Conservation (phyloP, 2,329 filamentous ascomycete species). For the Diaporthe sp. region DNA sequence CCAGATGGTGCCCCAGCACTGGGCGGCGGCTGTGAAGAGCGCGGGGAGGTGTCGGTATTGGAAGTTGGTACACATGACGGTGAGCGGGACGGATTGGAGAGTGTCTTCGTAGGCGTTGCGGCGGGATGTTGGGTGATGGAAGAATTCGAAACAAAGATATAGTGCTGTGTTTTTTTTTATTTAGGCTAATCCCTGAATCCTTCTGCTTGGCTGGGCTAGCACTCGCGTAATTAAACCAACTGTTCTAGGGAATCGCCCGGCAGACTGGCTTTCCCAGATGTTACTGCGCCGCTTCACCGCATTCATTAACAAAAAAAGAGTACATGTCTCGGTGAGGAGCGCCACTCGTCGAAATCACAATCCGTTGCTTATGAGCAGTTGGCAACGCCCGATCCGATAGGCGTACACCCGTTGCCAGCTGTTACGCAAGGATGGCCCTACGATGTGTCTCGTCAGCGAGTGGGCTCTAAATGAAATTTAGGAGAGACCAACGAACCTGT, state of each 20-base stretch:
- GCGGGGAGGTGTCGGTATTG: conserved; percentile 4
- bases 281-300: neutral
- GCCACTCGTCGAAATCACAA: neutral
- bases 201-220: neutral
- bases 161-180: neutral
- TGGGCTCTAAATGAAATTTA: too few relatives aligned
- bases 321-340: neutral
- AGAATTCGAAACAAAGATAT: neutral
- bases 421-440: neutral
- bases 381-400: neutral
- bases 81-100: neutral
- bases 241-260: neutral
- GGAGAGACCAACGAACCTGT: neutral
- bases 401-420: conserved; percentile 4
- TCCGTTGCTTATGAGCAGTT: neutral
- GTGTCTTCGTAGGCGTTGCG: too few relatives aligned
- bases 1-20: conserved; percentile 25
- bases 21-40: conserved; percentile 13
- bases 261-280: neutral
- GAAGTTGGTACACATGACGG: neutral
- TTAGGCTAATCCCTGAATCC: neutral
- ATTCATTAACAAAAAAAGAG: neutral
- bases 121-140: neutral
- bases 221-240: neutral
- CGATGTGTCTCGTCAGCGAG: neutral